Evolutionary conservation across 768 basidiomycete genomes (phyloP).

Genomic region (Trametes cubensis): DNA sequence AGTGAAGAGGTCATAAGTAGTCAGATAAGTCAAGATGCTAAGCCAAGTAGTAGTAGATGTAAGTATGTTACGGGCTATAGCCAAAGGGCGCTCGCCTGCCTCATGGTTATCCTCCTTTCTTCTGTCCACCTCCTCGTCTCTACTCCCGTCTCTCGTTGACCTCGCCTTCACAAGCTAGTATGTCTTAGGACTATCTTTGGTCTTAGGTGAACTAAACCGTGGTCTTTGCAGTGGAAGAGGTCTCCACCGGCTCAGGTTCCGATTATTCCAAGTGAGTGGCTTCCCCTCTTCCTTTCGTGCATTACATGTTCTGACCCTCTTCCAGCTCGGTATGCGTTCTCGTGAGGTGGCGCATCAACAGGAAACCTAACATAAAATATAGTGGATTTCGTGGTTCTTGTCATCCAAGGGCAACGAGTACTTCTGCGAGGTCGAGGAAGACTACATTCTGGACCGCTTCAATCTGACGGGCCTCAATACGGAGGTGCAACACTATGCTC

Average conservation of each 20-base stretch:
- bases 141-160: background rate
- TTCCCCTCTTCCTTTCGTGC: constrained; percentile 17
- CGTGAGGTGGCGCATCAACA: background rate
- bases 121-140: background rate
- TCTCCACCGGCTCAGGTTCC: constrained; percentile 91
- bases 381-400: constrained; percentile 99
- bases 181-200: no score
- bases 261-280: constrained; percentile 88
- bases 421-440: constrained; percentile 99
- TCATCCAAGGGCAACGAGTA: constrained; percentile 99
- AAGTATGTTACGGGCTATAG: no score
- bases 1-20: background rate
- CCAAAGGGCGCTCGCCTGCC: no score
- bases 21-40: no score
- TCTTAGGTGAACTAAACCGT: background rate
- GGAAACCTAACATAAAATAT: background rate
- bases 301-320: constrained; percentile 25
- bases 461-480: constrained; percentile 97
- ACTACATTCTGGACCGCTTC: constrained; percentile 97
- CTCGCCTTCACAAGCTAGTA: no score
- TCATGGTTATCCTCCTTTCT: no score
- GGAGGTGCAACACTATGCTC: constrained; percentile 92
- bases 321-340: constrained; percentile 26
- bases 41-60: no score
- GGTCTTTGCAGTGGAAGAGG: constrained; percentile 66